Evolutionary conservation across 257 asterid genomes (phyloP).

Genomic region (Orobanche coerulescens): DNA sequence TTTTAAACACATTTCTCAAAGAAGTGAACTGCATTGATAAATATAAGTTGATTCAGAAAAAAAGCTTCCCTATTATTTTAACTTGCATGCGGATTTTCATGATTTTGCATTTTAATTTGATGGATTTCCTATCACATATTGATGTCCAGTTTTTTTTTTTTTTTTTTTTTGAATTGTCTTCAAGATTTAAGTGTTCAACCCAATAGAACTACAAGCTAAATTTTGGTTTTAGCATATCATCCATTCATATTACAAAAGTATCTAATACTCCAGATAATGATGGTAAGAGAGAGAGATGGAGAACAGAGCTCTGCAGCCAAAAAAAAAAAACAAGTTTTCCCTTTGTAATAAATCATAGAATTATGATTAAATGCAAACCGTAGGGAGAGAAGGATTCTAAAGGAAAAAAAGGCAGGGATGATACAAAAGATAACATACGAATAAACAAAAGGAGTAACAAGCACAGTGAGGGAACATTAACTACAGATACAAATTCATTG

Average conservation of each 20-base stretch:
- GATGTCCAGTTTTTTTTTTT: no score
- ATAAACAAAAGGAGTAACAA: conserved; percentile 15
- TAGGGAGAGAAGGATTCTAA: neutral
- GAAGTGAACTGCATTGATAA: conserved; percentile 8
- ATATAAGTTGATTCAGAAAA: conserved; percentile 1
- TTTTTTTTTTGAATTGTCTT: neutral
- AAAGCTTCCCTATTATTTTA: neutral
- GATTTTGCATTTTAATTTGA: neutral
- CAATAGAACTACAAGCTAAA: conserved; percentile 5
- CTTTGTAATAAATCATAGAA: neutral
- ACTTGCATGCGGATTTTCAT: neutral
- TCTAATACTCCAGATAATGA: conserved; percentile 13
- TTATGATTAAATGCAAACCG: conserved; percentile 4
- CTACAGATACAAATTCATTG: conserved; percentile 15
- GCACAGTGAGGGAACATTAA: conserved; percentile 11
- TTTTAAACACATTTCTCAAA: neutral
- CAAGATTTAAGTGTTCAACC: conserved; percentile 16
- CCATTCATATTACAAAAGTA: conserved; percentile 7
- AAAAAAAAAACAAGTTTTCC: neutral
- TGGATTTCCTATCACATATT: neutral
- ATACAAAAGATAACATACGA: conserved; percentile 6
- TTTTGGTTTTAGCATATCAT: conserved; percentile 14
- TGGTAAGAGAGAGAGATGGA: conserved; percentile 1
- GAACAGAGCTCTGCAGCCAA: conserved; percentile 4
- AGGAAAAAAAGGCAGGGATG: neutral